Evolutionary conservation across 2,329 filamentous ascomycete genomes (phyloP), one percentile per base, ranked within the genome.

Genomic region (Tolypocladium inflatum): DNA sequence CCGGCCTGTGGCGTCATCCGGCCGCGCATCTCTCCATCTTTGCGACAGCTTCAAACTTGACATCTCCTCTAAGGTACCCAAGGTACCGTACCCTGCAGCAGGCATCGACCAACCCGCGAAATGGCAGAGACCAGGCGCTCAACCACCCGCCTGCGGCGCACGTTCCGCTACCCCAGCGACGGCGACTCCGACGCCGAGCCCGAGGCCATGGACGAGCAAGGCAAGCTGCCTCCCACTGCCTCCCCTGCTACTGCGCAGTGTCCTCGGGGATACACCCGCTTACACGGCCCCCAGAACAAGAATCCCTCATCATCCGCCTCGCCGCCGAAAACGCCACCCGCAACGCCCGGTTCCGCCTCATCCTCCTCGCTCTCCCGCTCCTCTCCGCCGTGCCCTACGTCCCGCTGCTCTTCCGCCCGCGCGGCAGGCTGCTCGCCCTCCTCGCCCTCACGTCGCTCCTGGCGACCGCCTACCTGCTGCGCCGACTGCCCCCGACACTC

Each of bases 141-240:
- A 0, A 71, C 72, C 45, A 76, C 88, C 56, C 85, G 89, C 62
- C 76, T 94, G 51, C 86, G 91, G 66, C 87, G 82, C 66, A 87
- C 89, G 10, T 94, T 95, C 73, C 83, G 81, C 60, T 94, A 93
- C 73, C 88, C 88, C 58, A 84, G 88, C 65, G 78, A 80, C 58
- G 76, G 78, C 63, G 70, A 71, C 56, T 77, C 81, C 41, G 78
- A 80, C 69, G 73, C 71, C 30, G 72, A 78, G 37, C 80, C 82
- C 15, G 80, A 85, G 63, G 82, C 85, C 57, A 77, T 94, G 60
- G 90, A 94, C 69, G 89, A 92, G 73, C 81, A 92, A 80, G 87
- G 87, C 87, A 70, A 56, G 62, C 48, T 35, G 1, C 26, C 26
- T 30, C 26, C 5, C 26, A 6, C 26, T 5, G 1, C 26, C 26